Conservation (phyloP, 2,329 filamentous ascomycete genomes). For the Sarocladium strictum region DNA sequence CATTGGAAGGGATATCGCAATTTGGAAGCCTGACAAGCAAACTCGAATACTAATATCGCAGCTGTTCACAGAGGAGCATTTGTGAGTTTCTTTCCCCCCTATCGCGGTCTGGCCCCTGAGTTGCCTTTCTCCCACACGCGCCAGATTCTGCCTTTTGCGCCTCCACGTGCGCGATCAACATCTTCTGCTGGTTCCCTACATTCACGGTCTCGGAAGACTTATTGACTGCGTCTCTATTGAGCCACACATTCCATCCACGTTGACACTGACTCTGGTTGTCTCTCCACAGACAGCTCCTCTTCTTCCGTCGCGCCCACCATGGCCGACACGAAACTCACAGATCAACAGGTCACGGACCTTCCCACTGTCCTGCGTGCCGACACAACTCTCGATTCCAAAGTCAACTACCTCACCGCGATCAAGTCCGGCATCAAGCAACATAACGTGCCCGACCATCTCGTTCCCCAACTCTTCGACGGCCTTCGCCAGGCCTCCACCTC, state of each 20-base stretch:
- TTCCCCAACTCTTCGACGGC: constrained; percentile 74
- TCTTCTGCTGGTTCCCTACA: too few relatives aligned
- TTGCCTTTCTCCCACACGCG: neutral
- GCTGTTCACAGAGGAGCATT: neutral
- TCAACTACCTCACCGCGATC: constrained; percentile 63
- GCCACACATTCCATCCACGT: too few relatives aligned
- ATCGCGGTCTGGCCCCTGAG: neutral
- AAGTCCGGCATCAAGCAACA: constrained; percentile 91
- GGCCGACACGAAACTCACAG: constrained; percentile 50
- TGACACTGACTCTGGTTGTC: neutral
- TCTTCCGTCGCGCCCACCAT: constrained; percentile 22
- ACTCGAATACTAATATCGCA: neutral
- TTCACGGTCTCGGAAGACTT: too few relatives aligned
- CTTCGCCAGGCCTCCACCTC: constrained; percentile 69
- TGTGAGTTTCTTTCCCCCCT: neutral
- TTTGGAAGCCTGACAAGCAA: neutral
- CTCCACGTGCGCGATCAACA: too few relatives aligned
- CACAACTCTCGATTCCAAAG: constrained; percentile 62
- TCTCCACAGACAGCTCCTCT: neutral
- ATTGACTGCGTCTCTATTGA: too few relatives aligned
- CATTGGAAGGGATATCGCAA: constrained; percentile 5
- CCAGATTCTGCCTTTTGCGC: neutral
- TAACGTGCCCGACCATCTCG: constrained; percentile 71
- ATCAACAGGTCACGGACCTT: constrained; percentile 52
- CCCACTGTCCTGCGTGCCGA: constrained; percentile 52